A percentile compares a stretch with the other conserved stretches of the same genome.
Evolutionary conservation across 257 asterid species (phyloP).

Genomic region (Paulownia fortunei): DNA sequence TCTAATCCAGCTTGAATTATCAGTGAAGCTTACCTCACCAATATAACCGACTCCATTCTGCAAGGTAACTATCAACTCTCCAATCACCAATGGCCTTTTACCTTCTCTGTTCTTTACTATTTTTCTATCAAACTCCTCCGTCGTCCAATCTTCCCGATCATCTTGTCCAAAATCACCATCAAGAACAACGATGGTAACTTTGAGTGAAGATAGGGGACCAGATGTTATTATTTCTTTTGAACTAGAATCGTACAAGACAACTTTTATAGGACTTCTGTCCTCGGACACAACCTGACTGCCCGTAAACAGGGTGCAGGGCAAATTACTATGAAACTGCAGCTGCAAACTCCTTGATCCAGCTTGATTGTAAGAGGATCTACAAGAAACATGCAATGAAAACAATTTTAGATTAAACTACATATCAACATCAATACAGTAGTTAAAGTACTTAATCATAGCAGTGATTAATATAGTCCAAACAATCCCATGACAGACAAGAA

Average conservation of each 20-base stretch:
- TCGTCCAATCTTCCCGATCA: constrained; percentile 72
- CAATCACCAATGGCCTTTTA: constrained; percentile 79
- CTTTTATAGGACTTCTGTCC: constrained; percentile 41
- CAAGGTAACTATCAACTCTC: constrained; percentile 55
- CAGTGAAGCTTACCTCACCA: constrained; percentile 73
- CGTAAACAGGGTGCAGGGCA: constrained; percentile 70
- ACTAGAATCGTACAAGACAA: constrained; percentile 52
- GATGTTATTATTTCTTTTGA: constrained; percentile 48
- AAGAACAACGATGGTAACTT: constrained; percentile 60
- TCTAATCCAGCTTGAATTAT: constrained; percentile 91
- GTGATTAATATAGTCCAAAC: not conserved
- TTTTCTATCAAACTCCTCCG: constrained; percentile 52
- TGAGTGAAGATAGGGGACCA: constrained; percentile 64
- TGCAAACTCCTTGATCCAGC: constrained; percentile 51
- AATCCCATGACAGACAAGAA: not conserved
- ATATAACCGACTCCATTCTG: constrained; percentile 70
- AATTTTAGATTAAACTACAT: not conserved
- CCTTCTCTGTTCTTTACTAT: constrained; percentile 73
- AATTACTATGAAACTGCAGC: constrained; percentile 50
- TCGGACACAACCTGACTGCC: constrained; percentile 49
- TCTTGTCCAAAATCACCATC: constrained; percentile 74
- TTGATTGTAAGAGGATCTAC: constrained; percentile 49
- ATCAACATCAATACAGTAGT: not conserved
- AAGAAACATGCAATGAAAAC: constrained; percentile 15
- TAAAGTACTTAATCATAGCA: not conserved